These are phyloP conservation scores for Patellifolia procumbens DNA, from an alignment of 179 eudicot species.

Conservation along the genomic window DNA sequence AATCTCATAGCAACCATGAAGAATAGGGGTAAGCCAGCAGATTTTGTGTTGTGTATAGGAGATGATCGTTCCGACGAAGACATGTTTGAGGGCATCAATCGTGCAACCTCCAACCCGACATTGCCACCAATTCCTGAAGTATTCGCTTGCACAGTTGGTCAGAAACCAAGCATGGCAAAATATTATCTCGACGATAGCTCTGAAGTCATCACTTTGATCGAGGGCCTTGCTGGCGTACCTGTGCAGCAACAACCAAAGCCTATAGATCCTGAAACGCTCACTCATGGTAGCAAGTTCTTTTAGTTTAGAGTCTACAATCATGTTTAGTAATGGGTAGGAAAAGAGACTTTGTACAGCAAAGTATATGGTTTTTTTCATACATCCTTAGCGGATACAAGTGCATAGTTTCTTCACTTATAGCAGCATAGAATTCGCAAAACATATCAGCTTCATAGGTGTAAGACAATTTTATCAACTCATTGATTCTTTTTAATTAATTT, in stretches of 20 bases:
- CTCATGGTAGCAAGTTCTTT: background rate
- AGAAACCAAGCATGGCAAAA: constrained; percentile 89
- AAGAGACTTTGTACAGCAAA: constrained; percentile 26
- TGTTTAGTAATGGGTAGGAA: background rate
- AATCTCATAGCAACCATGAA: constrained; percentile 54
- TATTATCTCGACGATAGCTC: constrained; percentile 71
- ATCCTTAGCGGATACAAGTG: constrained; percentile 16
- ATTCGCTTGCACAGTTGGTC: constrained; percentile 82
- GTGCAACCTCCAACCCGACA: constrained; percentile 42
- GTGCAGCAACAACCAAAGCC: constrained; percentile 13
- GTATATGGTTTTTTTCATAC: constrained; percentile 17
- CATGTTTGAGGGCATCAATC: constrained; percentile 66
- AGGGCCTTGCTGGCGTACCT: constrained; percentile 49
- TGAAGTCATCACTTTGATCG: constrained; percentile 64
- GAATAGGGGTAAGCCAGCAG: constrained; percentile 42
- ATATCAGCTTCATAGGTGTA: constrained; percentile 12
- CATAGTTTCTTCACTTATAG: constrained; percentile 8
- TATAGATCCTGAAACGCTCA: background rate
- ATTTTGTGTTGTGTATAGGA: constrained; percentile 77
- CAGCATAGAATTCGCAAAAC: background rate
- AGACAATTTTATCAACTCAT: constrained; percentile 18
- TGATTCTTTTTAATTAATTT: constrained; percentile 1
- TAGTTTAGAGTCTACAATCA: constrained; percentile 1
- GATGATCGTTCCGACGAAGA: constrained; percentile 86
- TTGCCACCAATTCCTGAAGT: constrained; percentile 53